Conservation (phyloP, 345 rosid species). For the Melastoma malabathricum region DNA sequence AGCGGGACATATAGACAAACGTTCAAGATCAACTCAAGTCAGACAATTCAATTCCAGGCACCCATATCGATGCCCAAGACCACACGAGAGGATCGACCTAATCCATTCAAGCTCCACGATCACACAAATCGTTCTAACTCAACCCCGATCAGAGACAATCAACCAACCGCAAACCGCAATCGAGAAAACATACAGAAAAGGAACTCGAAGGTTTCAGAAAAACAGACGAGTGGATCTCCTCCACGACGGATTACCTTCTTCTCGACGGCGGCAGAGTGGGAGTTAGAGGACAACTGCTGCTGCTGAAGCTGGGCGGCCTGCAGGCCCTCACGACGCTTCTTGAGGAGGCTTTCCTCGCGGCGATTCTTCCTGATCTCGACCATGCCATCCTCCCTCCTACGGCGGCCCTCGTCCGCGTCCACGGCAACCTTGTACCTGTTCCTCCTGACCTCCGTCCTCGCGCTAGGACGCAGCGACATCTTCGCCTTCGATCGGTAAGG, state of each 20-base stretch:
- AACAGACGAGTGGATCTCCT: not conserved
- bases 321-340: conserved; percentile 78
- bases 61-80: too few relatives aligned
- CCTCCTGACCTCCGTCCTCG: conserved; percentile 61
- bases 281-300: conserved; percentile 18
- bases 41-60: too few relatives aligned
- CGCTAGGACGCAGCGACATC: conserved; percentile 74
- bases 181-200: not conserved
- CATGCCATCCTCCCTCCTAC: conserved; percentile 85
- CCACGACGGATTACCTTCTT: conserved; percentile 34
- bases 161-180: not conserved
- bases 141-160: not conserved
- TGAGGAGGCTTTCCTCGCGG: conserved; percentile 75
- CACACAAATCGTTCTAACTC: too few relatives aligned
- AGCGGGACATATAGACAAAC: too few relatives aligned
- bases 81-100: too few relatives aligned
- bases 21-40: too few relatives aligned
- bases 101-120: too few relatives aligned
- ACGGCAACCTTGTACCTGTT: conserved; percentile 73
- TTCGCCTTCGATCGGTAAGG: too few relatives aligned
- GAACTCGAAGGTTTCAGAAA: not conserved
- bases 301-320: conserved; percentile 15
- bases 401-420: conserved; percentile 74
- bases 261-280: conserved; percentile 34
- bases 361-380: conserved; percentile 87